These are phyloP conservation scores for Lophiostoma macrostomum DNA, from an alignment of 495 filamentous ascomycete genomes.

Conservation along the genomic window DNA sequence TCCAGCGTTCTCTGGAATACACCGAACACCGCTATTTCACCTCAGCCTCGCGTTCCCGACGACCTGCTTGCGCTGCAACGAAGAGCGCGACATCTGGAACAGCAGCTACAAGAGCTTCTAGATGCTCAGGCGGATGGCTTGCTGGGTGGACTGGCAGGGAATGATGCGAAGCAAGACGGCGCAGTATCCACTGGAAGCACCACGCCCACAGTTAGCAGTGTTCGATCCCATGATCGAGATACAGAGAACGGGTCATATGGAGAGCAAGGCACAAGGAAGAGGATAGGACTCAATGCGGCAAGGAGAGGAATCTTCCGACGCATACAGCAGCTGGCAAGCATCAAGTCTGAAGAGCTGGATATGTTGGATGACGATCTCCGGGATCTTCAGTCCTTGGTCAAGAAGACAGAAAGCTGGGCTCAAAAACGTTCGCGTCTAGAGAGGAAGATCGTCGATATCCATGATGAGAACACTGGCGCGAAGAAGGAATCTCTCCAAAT, in stretches of 20 bases:
- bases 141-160: slow-evolving; percentile 48
- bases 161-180: slow-evolving; percentile 38
- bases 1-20: slow-evolving; percentile 21
- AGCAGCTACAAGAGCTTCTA: slow-evolving; percentile 72
- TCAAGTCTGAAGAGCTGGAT: slow-evolving; percentile 69
- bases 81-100: slow-evolving; percentile 62
- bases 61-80: slow-evolving; percentile 45
- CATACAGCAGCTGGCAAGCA: slow-evolving; percentile 67
- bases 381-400: slow-evolving; percentile 57
- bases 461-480: slow-evolving; percentile 43
- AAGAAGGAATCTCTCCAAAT: slow-evolving; percentile 36
- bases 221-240: slow-evolving; percentile 32
- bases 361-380: slow-evolving; percentile 56
- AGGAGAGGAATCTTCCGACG: slow-evolving; percentile 66
- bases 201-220: slow-evolving; percentile 46
- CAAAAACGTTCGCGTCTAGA: slow-evolving; percentile 50
- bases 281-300: slow-evolving; percentile 60
- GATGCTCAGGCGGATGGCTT: slow-evolving; percentile 83
- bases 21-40: slow-evolving; percentile 5
- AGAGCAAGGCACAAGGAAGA: slow-evolving; percentile 58
- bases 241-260: slow-evolving; percentile 33
- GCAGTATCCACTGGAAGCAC: slow-evolving; percentile 49
- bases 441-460: slow-evolving; percentile 50
- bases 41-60: slow-evolving; percentile 28
- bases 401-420: slow-evolving; percentile 59